Evolutionary conservation across 1,284 basidiomycete species (phyloP), one percentile per base, ranked within the genome.

Genomic region (Cryptococcus amylolentus): DNA sequence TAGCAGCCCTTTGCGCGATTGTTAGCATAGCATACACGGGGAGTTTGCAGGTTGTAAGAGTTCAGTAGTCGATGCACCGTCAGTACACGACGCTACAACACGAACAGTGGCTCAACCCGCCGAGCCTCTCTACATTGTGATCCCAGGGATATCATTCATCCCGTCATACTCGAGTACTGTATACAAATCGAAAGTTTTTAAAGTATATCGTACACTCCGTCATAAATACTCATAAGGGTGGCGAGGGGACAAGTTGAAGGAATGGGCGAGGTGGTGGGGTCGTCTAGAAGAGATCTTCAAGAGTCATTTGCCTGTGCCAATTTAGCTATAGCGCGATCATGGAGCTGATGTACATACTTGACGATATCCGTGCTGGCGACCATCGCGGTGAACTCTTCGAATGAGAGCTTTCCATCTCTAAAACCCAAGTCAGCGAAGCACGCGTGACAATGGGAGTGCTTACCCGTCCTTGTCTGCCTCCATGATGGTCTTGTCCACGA

Each of bases 401-500:
- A 98, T 76, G 86, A 91, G 60, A 99, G 83, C 77, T 95, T 98
- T 37, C 95, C 95, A 76, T 98, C 96, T 9, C 90, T 80, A 39
- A 8, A 0, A 51, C 20, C 23, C 8, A 27, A 38, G 39, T 28
- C 35, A 18, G 26, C 16, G 31, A 20, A 50, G 58, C 50, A 49
- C 51, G 50, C 3, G 13, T 16, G 16, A 4, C 53, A 49, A 26
- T 27, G 35, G 31, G 31, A 27, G 12, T n/a, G 58, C 78, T 62
- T 57, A 80, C 79, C 82, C 92, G 72, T 99, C 92, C 76, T 91
- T 89, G 76, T 99, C 95, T 16, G 94, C 95, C 79, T 98, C 95
- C 91, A 98, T 95, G 76, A 99, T 98, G 16, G 95, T 98, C 82
- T 99, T 99, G 79, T 99, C 96, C 10, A 98, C 96, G 64, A 99